Percentiles rank a stretch among this genome's conserved stretches.
Evolutionary conservation across 441 rosid species (phyloP).

Genomic region (Brassica hybrid): DNA sequence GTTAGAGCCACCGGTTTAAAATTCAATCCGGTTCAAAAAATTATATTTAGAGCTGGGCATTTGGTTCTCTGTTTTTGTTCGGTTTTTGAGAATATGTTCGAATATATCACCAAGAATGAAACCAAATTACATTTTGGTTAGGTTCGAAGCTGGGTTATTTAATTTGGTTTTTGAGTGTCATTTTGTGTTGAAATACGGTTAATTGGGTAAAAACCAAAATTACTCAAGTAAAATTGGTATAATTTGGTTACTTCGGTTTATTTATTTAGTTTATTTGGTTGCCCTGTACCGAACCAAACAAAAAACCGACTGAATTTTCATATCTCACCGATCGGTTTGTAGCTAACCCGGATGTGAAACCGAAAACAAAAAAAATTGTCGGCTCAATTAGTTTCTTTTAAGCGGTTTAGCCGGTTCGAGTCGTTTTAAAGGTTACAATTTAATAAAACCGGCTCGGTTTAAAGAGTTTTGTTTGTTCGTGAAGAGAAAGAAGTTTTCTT

Average conservation of each 20-base stretch:
- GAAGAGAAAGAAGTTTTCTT: constrained; percentile 2
- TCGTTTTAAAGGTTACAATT: constrained; percentile 11
- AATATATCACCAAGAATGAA: not conserved
- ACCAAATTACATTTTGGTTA: not conserved
- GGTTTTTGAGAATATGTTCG: too few relatives aligned
- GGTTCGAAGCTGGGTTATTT: not conserved
- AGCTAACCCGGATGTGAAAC: not conserved
- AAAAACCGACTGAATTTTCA: too few relatives aligned
- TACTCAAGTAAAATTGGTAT: not conserved
- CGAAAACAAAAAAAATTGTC: not conserved
- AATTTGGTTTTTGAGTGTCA: not conserved
- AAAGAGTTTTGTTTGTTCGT: constrained; percentile 18
- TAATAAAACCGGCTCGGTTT: constrained; percentile 16
- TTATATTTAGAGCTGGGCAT: too few relatives aligned
- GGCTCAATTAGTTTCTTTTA: not conserved
- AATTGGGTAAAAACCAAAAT: not conserved
- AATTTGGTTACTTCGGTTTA: too few relatives aligned
- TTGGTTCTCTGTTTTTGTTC: too few relatives aligned
- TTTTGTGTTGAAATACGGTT: not conserved
- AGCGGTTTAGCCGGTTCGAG: not conserved
- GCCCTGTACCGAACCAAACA: not conserved
- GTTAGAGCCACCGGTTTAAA: not conserved
- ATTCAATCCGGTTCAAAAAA: not conserved
- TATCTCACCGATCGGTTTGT: not conserved
- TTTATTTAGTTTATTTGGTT: not conserved